Conservation (phyloP, 495 filamentous ascomycete genomes). For the Tuber melanosporum region DNA sequence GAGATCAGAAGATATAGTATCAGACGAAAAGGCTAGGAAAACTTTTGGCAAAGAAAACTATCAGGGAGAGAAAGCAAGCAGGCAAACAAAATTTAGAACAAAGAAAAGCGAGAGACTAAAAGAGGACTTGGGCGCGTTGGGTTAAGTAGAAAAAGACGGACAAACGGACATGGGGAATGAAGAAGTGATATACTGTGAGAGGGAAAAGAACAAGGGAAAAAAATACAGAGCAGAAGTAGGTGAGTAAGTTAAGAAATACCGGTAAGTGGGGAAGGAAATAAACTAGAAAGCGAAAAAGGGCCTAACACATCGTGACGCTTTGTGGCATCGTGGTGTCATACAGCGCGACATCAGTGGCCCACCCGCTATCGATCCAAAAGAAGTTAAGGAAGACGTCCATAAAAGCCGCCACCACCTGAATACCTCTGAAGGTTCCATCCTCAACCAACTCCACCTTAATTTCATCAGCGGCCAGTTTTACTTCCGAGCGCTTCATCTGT, state of each 20-base stretch:
- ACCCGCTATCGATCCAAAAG: conserved; percentile 21
- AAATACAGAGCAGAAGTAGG: neutral
- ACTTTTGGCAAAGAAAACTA: neutral
- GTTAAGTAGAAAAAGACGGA: neutral
- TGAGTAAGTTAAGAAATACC: neutral
- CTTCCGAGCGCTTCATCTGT: neutral
- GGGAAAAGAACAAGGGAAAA: neutral
- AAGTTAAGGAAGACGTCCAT: conserved; percentile 29
- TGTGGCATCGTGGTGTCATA: conserved; percentile 31
- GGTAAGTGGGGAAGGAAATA: neutral
- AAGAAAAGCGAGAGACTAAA: neutral
- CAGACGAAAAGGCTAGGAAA: neutral
- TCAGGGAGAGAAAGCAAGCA: neutral
- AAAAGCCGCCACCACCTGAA: conserved; percentile 23
- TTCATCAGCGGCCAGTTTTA: neutral
- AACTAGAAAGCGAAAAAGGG: neutral
- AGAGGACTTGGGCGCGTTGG: neutral
- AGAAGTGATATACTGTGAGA: neutral
- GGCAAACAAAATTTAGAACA: neutral
- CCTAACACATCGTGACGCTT: conserved; percentile 31
- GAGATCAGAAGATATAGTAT: neutral
- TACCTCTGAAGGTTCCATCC: conserved; percentile 11
- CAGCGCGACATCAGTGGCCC: conserved; percentile 21
- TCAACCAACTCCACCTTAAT: conserved; percentile 20
- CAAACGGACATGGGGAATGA: neutral